Percentiles rank a stretch among this genome's conserved stretches.
These are phyloP conservation scores for Zarea fungicola DNA, from an alignment of 2,329 filamentous ascomycete genomes.

Conservation along the genomic window DNA sequence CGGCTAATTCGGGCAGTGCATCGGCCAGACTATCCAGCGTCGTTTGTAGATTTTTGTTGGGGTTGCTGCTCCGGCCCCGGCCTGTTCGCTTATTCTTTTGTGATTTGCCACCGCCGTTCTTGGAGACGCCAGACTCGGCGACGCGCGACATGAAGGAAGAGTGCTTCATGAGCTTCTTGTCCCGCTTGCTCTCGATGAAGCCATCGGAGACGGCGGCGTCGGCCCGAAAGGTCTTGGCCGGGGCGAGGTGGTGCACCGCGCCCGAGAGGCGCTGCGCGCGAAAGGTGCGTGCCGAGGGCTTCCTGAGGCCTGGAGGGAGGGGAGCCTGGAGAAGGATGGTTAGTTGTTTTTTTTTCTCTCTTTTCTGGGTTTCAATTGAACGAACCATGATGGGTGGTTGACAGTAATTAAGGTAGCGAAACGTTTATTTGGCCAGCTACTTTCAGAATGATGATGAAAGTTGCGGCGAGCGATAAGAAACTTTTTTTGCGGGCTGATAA, in stretches of 20 bases:
- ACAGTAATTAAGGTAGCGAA: no score
- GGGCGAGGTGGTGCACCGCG: slow-evolving; percentile 44
- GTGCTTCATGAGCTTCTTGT: slow-evolving; percentile 80
- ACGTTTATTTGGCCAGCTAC: no score
- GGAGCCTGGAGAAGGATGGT: slow-evolving; percentile 20
- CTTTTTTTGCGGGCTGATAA: slow-evolving; percentile 4
- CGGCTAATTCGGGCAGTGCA: slow-evolving; percentile 63
- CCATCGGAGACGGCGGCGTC: slow-evolving; percentile 46
- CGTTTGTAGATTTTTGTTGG: slow-evolving; percentile 73
- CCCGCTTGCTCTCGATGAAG: slow-evolving; percentile 71
- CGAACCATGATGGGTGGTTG: slow-evolving; percentile 4
- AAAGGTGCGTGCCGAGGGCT: slow-evolving; percentile 54
- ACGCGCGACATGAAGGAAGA: slow-evolving; percentile 74
- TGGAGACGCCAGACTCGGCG: slow-evolving; percentile 35
- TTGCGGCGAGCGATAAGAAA: not conserved
- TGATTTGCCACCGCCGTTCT: not conserved
- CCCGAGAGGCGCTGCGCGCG: slow-evolving; percentile 46
- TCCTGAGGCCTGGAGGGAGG: slow-evolving; percentile 38
- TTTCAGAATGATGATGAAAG: no score
- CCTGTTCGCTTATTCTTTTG: slow-evolving; percentile 24
- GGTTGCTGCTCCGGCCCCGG: slow-evolving; percentile 57
- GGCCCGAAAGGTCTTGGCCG: slow-evolving; percentile 47
- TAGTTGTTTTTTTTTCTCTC: no score
- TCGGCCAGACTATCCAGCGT: slow-evolving; percentile 72
- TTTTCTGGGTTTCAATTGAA: no score